Conservation (phyloP, 2,329 filamentous ascomycete genomes). For the Alternaria metachromatica region DNA sequence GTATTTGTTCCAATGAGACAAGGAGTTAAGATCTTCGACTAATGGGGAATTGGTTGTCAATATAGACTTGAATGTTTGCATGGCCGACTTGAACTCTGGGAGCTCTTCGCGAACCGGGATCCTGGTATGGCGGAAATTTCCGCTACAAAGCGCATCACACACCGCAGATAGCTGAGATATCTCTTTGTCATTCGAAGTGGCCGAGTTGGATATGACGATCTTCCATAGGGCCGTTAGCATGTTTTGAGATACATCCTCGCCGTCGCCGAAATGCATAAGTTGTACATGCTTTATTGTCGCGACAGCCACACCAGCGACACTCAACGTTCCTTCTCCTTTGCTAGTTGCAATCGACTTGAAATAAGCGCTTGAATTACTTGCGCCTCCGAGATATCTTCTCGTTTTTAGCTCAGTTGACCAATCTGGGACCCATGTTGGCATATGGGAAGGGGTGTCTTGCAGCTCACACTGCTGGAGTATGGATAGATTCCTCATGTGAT, state of each 20-base stretch:
- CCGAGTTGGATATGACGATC: accelerated
- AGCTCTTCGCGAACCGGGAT: neutral
- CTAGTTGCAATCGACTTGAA: neutral
- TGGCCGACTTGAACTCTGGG: neutral
- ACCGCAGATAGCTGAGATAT: neutral
- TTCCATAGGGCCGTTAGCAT: accelerated
- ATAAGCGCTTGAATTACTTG: neutral
- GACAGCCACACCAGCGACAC: neutral
- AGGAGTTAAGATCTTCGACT: too few species aligned
- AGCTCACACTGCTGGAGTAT: neutral
- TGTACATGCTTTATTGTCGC: neutral
- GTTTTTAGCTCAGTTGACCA: accelerated
- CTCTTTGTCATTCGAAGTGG: neutral
- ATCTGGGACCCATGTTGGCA: neutral
- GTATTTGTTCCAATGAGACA: neutral
- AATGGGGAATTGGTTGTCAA: too few species aligned
- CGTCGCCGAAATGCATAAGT: accelerated
- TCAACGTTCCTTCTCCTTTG: neutral
- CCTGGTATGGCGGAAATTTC: accelerated
- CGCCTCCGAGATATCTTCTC: too few species aligned
- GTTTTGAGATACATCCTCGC: accelerated
- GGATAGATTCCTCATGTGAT: neutral
- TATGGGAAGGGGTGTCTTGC: neutral
- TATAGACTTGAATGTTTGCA: neutral
- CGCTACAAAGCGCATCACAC: neutral